Evolutionary conservation across 2,329 filamentous ascomycete species (phyloP).

Genomic region (Sporothrix dimorphospora): DNA sequence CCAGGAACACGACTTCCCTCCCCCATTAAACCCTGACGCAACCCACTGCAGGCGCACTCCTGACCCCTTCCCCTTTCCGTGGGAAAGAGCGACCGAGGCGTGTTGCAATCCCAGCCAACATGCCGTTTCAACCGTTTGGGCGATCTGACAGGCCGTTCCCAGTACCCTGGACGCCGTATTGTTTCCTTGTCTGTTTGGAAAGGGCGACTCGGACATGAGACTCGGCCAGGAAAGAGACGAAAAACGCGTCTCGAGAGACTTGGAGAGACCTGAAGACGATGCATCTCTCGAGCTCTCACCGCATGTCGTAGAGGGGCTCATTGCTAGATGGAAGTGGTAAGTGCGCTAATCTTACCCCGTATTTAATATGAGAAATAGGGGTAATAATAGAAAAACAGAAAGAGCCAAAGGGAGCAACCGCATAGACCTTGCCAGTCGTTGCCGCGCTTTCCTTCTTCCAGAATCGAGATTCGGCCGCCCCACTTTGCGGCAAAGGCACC

Average conservation of each 20-base stretch:
- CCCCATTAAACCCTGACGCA: conserved; percentile 24
- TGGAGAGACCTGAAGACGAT: neutral
- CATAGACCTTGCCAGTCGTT: conserved; percentile 7
- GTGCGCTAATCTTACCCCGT: conserved; percentile 26
- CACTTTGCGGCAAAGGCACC: conserved; percentile 13
- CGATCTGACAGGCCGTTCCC: conserved; percentile 15
- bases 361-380: conserved; percentile 32
- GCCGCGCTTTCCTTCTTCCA: conserved; percentile 22
- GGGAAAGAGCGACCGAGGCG: conserved; percentile 17
- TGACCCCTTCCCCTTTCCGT: neutral
- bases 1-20: conserved; percentile 24
- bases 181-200: neutral
- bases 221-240: neutral
- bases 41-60: neutral
- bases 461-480: conserved; percentile 14
- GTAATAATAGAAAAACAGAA: conserved; percentile 28
- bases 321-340: conserved; percentile 16
- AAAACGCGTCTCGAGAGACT: neutral
- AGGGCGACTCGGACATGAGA: neutral
- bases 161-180: conserved; percentile 6
- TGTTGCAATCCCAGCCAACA: conserved; percentile 15
- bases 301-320: conserved; percentile 15
- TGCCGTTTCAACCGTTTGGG: conserved; percentile 19
- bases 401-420: conserved; percentile 14
- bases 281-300: conserved; percentile 5